Evolutionary conservation across 106 monocot species (phyloP).

Genomic region (Acorus calamus): DNA sequence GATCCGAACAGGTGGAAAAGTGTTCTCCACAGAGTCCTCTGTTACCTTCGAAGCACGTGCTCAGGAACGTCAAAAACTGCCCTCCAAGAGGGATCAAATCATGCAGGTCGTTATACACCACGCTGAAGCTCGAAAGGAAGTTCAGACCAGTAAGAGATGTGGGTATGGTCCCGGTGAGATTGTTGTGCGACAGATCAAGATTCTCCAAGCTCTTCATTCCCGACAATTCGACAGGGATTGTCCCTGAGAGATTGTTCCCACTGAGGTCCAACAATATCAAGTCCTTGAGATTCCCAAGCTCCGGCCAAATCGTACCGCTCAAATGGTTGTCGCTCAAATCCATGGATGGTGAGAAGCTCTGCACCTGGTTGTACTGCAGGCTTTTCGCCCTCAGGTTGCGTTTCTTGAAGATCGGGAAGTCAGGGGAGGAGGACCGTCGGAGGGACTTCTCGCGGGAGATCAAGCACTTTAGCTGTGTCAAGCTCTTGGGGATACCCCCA

Average conservation of each 20-base stretch:
- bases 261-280: conserved; percentile 1
- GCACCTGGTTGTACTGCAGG: no score
- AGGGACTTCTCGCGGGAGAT: no score
- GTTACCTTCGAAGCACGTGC: conserved; percentile 5
- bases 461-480: no score
- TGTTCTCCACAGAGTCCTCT: conserved; percentile 7
- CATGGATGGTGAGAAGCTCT: no score
- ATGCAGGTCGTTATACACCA: conserved; percentile 6
- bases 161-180: conserved; percentile 14
- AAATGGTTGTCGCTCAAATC: no score
- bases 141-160: conserved; percentile 11
- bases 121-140: conserved; percentile 7
- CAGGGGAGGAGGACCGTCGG: no score
- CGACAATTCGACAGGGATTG: conserved; percentile 3
- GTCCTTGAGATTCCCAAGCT: conserved; percentile 5
- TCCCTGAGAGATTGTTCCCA: conserved; percentile 10
- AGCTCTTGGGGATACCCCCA: no score
- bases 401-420: no score
- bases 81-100: conserved; percentile 10
- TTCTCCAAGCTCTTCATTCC: conserved; percentile 8
- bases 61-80: conserved; percentile 6
- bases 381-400: no score
- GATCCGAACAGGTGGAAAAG: conserved; percentile 1
- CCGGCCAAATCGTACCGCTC: background rate
- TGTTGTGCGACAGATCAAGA: conserved; percentile 8